Conservation (phyloP, 495 filamentous ascomycete genomes). For the Xylaria nigripes region DNA sequence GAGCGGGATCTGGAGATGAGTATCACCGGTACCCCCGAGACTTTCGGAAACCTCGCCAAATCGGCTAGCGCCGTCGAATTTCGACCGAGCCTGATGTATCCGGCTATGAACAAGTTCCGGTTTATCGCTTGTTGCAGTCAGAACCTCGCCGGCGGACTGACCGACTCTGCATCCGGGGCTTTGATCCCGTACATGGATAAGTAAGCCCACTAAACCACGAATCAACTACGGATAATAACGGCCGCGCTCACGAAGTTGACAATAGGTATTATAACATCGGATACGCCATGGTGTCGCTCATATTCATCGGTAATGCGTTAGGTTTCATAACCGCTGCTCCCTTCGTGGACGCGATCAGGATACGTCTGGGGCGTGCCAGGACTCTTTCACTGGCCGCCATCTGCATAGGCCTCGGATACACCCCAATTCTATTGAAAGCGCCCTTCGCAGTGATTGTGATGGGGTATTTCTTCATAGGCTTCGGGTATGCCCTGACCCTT, state of each 20-base stretch:
- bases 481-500: constrained; percentile 57
- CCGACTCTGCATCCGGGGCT: constrained; percentile 60
- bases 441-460: constrained; percentile 61
- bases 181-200: constrained; percentile 63
- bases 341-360: constrained; percentile 47
- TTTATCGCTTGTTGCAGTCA: constrained; percentile 41
- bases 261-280: constrained; percentile 55
- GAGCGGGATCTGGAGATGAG: constrained; percentile 48
- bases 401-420: constrained; percentile 43
- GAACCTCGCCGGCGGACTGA: constrained; percentile 51
- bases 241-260: background rate
- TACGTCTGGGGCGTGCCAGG: constrained; percentile 56
- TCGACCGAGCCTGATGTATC: constrained; percentile 44
- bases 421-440: constrained; percentile 55
- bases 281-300: constrained; percentile 65
- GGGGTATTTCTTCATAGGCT: constrained; percentile 58
- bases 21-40: constrained; percentile 33
- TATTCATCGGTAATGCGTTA: constrained; percentile 70
- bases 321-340: constrained; percentile 70
- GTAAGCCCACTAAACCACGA: constrained; percentile 20
- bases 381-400: constrained; percentile 51
- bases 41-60: background rate
- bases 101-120: constrained; percentile 47
- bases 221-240: too few species aligned
- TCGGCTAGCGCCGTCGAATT: constrained; percentile 30